These are phyloP conservation scores for Nothophaeocryptopus gaeumannii DNA, from an alignment of 2,329 filamentous ascomycete species.

Conservation along the genomic window DNA sequence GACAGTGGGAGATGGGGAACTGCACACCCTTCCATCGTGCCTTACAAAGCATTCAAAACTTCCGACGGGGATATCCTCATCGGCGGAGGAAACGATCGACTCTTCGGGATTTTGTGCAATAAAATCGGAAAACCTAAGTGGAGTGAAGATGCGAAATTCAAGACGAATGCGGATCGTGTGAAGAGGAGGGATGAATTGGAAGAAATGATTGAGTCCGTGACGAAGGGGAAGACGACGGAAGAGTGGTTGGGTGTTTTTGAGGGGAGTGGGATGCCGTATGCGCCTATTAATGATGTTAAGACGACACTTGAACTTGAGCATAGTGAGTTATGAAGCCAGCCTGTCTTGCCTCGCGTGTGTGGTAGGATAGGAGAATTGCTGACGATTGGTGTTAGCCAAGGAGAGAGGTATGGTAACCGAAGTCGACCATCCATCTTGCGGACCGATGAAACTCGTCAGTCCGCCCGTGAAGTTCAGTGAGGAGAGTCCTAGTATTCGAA, in stretches of 20 bases:
- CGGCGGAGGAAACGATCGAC: conserved; percentile 62
- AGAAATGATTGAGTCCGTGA: conserved; percentile 71
- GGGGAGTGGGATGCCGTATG: conserved; percentile 89
- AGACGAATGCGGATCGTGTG: conserved; percentile 59
- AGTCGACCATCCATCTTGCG: conserved; percentile 77
- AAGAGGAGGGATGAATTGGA: conserved; percentile 75
- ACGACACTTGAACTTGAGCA: conserved; percentile 80
- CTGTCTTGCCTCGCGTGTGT: no score
- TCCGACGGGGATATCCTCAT: conserved; percentile 61
- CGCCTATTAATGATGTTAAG: conserved; percentile 91
- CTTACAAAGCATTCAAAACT: conserved; percentile 78
- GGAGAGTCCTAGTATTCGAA: conserved; percentile 71
- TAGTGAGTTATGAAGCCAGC: no score
- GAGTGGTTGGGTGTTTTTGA: conserved; percentile 87
- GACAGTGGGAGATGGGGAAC: conserved; percentile 94
- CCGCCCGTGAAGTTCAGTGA: conserved; percentile 93
- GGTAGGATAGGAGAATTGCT: background rate
- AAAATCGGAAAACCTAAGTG: conserved; percentile 58
- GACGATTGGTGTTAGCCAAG: conserved; percentile 43
- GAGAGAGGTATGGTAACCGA: conserved; percentile 89
- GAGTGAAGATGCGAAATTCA: conserved; percentile 55
- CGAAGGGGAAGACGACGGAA: conserved; percentile 71
- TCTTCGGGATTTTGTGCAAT: conserved; percentile 60
- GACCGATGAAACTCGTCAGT: conserved; percentile 84
- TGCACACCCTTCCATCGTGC: conserved; percentile 96